phyloP scores from a whole-genome alignment of 2,329 filamentous ascomycete species.

The Fusarium metavorans region DNA sequence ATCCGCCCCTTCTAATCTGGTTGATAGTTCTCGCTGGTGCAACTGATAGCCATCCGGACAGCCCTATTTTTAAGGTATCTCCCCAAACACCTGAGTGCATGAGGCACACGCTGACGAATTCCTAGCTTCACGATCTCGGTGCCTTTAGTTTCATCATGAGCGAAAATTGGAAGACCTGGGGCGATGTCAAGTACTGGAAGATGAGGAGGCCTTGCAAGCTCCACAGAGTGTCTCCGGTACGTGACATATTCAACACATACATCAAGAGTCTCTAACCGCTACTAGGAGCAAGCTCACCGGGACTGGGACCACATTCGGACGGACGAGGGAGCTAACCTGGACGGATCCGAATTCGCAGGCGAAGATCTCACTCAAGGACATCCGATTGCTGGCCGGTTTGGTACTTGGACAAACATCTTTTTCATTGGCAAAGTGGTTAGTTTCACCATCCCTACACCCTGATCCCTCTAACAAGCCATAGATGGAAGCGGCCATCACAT shows the following conservation, averaged over 20 bases:
- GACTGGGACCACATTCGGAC: conserved; percentile 42
- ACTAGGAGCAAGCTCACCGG: conserved; percentile 41
- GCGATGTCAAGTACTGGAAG: conserved; percentile 28
- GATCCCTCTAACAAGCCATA: conserved; percentile 20
- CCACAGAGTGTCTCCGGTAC: conserved; percentile 41
- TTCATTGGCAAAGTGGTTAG: conserved; percentile 44
- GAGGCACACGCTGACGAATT: conserved; percentile 5
- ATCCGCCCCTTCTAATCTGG: conserved; percentile 2
- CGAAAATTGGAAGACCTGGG: conserved; percentile 16
- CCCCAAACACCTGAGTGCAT: background rate
- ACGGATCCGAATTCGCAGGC: conserved; percentile 18
- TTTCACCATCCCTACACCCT: background rate
- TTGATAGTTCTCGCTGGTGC: conserved; percentile 38
- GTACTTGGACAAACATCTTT: conserved; percentile 47
- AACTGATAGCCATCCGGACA: conserved; percentile 21
- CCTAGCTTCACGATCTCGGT: conserved; percentile 46
- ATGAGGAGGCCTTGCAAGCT: conserved; percentile 34
- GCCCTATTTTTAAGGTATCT: conserved; percentile 45
- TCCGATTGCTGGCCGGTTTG: conserved; percentile 44
- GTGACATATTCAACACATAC: background rate
- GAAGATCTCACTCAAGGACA: conserved; percentile 19
- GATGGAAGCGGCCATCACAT: conserved; percentile 47
- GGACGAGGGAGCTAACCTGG: background rate
- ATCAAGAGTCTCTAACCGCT: conserved; percentile 11
- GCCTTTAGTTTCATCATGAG: conserved; percentile 40